Conservation (phyloP, 352 stramenopile genomes). For the Pythium insidiosum region DNA sequence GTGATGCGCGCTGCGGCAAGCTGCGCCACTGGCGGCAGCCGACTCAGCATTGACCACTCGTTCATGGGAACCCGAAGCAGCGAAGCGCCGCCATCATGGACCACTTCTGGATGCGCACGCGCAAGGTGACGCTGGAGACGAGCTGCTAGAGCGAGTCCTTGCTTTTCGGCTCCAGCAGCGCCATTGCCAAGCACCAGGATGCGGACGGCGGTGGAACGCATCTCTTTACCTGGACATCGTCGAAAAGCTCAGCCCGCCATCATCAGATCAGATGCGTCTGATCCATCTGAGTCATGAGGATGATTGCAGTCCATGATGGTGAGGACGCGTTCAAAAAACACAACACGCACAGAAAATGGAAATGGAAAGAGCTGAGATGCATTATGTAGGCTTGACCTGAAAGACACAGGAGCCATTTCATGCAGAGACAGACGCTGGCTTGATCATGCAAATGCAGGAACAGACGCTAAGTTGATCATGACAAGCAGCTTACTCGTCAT, state of each 20-base stretch:
- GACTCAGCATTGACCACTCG: slow-evolving; percentile 8
- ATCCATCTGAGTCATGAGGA: too few relatives aligned
- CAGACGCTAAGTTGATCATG: background rate
- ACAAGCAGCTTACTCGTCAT: slow-evolving; percentile 34
- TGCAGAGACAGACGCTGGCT: too few relatives aligned
- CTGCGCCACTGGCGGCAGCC: slow-evolving; percentile 37
- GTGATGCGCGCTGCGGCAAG: slow-evolving; percentile 22
- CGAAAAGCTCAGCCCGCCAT: background rate
- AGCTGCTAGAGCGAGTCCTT: slow-evolving; percentile 44
- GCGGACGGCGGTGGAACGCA: slow-evolving; percentile 16
- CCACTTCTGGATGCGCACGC: too few relatives aligned
- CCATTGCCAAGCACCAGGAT: slow-evolving; percentile 68
- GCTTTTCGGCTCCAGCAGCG: slow-evolving; percentile 67
- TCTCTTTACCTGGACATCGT: background rate
- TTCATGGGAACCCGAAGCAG: slow-evolving; percentile 29
- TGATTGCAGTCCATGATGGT: too few relatives aligned
- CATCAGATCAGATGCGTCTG: too few relatives aligned
- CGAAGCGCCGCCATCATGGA: slow-evolving; percentile 2
- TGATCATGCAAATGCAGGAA: too few relatives aligned
- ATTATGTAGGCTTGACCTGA: too few relatives aligned
- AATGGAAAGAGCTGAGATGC: too few relatives aligned
- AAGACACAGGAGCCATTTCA: too few relatives aligned
- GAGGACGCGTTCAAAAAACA: too few relatives aligned
- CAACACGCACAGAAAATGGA: too few relatives aligned
- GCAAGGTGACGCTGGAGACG: slow-evolving; percentile 17